Evolutionary conservation across 2,329 filamentous ascomycete genomes (phyloP), one percentile per base, ranked within the genome.

Genomic region (Ascochyta koolunga): DNA sequence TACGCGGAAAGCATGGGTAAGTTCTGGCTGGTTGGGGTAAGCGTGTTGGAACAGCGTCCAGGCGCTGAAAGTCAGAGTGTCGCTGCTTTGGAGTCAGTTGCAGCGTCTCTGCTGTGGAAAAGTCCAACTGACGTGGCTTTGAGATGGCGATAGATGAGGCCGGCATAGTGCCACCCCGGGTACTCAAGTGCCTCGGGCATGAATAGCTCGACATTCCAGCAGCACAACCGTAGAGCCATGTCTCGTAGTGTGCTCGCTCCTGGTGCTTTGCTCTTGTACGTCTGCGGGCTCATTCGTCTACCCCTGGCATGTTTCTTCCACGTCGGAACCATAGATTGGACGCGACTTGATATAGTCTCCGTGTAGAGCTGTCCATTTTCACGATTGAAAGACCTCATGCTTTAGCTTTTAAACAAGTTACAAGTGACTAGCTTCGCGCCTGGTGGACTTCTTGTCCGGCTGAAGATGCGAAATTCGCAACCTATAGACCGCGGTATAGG

Each of bases 331-430:
- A 47, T 47, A 10, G 43, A 42, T 8, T 6, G 24, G 2, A 22
- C 21, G 19, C n/a, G 16, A n/a, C 31, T 25, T 16, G 24, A 42
- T 8, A 25, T 43, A 5, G 24, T 42, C 18, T 53, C 50, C 2
- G 18, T 42, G 32, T 53, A 53, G 4, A 47, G 25, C 25, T 52
- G 49, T 4, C 49, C 49, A 25, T 52, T 52, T 1, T 46, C 35
- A 11, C 35, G 36, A 15, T 52, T 36, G 29, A 52, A 52, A 2
- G 37, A 19, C 18, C 37, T 5, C 49, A 52, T 52, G 22, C 5
- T n/a, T 19, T 27, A 9, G 19, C 11, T 27, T n/a, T 16, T 40
- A 5, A 8, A 18, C 7, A 15, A 29, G n/a, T 5, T 15, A 3
- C 21, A 37, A 21, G 19, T 22, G 32, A 13, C 11, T 5, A 29